These are phyloP conservation scores for Pseudogymnoascus sp. DNA, from an alignment of 2,329 filamentous ascomycete genomes.

Conservation along the genomic window DNA sequence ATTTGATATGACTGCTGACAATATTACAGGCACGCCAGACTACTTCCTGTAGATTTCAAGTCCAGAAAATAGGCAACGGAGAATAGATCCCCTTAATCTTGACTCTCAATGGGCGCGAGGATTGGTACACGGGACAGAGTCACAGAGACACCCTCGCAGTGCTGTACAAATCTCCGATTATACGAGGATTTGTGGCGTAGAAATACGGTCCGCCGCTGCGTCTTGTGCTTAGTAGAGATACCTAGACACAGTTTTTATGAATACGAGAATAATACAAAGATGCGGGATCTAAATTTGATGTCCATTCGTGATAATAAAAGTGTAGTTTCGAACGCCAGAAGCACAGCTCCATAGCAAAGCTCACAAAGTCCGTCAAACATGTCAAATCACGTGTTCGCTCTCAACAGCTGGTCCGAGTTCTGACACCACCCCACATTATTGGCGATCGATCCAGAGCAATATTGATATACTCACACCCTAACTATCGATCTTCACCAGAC, in stretches of 20 bases:
- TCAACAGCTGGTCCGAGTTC: neutral
- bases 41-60: slow-evolving; percentile 77
- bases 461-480: slow-evolving; percentile 11
- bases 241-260: slow-evolving; percentile 10
- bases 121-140: neutral
- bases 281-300: neutral
- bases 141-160: neutral
- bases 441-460: slow-evolving; percentile 4
- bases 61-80: slow-evolving; percentile 9
- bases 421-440: slow-evolving; percentile 9
- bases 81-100: slow-evolving; percentile 1
- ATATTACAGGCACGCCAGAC: slow-evolving; percentile 68
- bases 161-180: neutral
- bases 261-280: slow-evolving; percentile 10
- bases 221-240: slow-evolving; percentile 8
- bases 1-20: slow-evolving; percentile 4
- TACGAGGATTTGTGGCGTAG: slow-evolving; percentile 7
- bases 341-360: neutral
- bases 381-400: neutral
- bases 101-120: neutral
- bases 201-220: neutral
- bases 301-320: neutral
- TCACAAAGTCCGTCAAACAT: neutral
- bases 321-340: neutral
- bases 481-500: slow-evolving; percentile 3